Evolutionary conservation across 208 protist species (phyloP), one percentile per base, ranked within the genome.

Genomic region (Trypanosoma conorhini): DNA sequence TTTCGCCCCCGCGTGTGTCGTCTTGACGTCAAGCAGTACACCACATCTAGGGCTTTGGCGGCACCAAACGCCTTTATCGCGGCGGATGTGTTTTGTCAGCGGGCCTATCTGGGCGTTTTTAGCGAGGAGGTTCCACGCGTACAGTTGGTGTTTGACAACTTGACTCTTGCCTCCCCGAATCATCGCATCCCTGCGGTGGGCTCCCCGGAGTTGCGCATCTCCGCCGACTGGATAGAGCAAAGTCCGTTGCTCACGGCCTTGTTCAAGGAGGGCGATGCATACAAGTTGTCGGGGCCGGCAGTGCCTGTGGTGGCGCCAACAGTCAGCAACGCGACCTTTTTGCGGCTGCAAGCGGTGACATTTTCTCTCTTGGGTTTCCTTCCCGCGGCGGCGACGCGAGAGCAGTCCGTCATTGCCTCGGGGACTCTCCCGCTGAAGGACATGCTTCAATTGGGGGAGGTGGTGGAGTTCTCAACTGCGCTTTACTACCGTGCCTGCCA

Each of bases 31-130:
- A 80, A 81, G 8, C 61, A 80, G 48, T 94, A 94, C 76, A 79
- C 77, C 26, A 88, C 81, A 17, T 91, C 85, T 21, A 71, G 85
- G 0, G 81, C 85, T 17, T 64, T 94, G 44, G 61, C 72, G 2
- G 59, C 73, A 15, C 46, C 83, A 21, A 94, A 89, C 65, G 69
- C 80, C 10, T 94, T 83, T 64, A 58, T 89, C n/a, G 79, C 71
- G 0, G 73, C 73, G 5, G 88, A 91, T 57, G 30, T 94, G 31
- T 94, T 91, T 61, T 87, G 74, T 26, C 83, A 85, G 66, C 69
- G 88, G 31, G 61, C 79, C 21, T 89, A 85, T 72, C 67, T 94
- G 54, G 85, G 74, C 60, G 66, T 85, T 26, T 94, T 94, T 74
- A 82, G 80, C 0, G 80, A 85, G 62, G 22, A 63, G 21, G 73